Evolutionary conservation across 495 filamentous ascomycete genomes (phyloP), one percentile per base, ranked within the genome.

Genomic region (Margaritispora aquatica): DNA sequence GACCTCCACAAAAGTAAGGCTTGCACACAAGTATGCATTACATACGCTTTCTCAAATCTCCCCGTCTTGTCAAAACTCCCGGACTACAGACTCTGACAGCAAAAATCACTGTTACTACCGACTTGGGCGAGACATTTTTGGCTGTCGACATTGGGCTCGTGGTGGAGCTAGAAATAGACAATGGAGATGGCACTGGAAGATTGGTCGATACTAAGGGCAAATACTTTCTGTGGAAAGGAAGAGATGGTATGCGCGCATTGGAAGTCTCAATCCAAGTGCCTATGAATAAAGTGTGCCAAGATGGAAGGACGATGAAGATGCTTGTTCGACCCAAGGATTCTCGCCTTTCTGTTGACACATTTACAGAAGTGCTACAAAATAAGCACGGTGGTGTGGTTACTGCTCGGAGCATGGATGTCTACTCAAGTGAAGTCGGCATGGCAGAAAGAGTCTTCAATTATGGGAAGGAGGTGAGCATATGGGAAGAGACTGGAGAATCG

Each of bases 401-500:
- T n/a, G 62, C 62, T 0, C 46, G 59, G 26, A 67, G 65, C 46
- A 60, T 62, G 59, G 51, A 54, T 54, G 17, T 54, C 15, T 20
- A 46, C 17, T 34, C 13, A 1, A 20, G 17, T 11, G 47, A 26
- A n/a, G 22, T 36, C 20, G 49, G 52, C 17, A 34, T 67, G 48
- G 61, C 61, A 5, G 58, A 64, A 38, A 24, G 65, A 55, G 55
- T 64, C 5, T 58, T 67, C 22, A 23, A 13, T 9, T 15, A 26
- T 20, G 48, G 26, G 15, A 51, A 31, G 20, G 26, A 58, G 15
- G 27, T 68, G 19, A 22, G 46, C 7, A 81, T 97, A 21, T 88
- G 87, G 75, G 94, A 98, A 66, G 92, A 97, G 59, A 91, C 91
- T 1, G 93, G 92, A 7, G 92, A 97, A 69, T 96, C 89, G 68